Base-by-base conservation (phyloP, 768 basidiomycete species). In the Naganishia vaughanmartiniae region DNA sequence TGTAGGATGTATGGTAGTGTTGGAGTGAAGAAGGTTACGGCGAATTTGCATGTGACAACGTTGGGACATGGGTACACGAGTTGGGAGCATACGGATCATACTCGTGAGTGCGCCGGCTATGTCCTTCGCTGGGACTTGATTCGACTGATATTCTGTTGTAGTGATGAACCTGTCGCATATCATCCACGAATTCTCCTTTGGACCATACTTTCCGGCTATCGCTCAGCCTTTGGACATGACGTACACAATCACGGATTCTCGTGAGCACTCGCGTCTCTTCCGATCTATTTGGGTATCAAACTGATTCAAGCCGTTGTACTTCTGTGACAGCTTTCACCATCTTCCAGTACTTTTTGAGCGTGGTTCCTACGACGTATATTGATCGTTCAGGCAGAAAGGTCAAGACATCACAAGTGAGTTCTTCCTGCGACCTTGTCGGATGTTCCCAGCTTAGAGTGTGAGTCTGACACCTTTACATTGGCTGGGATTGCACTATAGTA, bases 141-240 rank as follows among this genome's bases (percentile, higher is more conserved):
- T 28, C 17, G 48, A 53, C 19, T 57, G 9, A 15, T 15, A 11
- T 42, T 54, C 30, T 0, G n/a, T 14, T 1, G 0, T 17, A 95
- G 93, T 89, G 74, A 93, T 97, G 92, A 99, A 99, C 77, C 86
- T 99, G 42, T 93, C 92, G 2, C 95, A 98, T 83, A 88, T 96
- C 73, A 93, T 98, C 77, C 89, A 89, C 65, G 95, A 99, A 81
- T 96, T 97, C 79, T 96, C 93, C 0, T 98, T 98, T 73, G 95
- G 95, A 0, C 91, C 93, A 1, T 89, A 90, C 83, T 97, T 96
- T 84, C 95, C 95, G 2, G 90, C 93, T 54, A 98, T 99, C 60
- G 86, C 87, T 0, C 95, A 99, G 79, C 95, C 95, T 0, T 85
- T 99, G 48, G 95, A 98, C 77, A 88, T 92, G 78, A 90, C 91